A percentile compares a stretch with the other conserved stretches of the same genome.
These are phyloP conservation scores for Leucocoprinus birnbaumii DNA, from an alignment of 768 basidiomycete species.

Conservation along the genomic window DNA sequence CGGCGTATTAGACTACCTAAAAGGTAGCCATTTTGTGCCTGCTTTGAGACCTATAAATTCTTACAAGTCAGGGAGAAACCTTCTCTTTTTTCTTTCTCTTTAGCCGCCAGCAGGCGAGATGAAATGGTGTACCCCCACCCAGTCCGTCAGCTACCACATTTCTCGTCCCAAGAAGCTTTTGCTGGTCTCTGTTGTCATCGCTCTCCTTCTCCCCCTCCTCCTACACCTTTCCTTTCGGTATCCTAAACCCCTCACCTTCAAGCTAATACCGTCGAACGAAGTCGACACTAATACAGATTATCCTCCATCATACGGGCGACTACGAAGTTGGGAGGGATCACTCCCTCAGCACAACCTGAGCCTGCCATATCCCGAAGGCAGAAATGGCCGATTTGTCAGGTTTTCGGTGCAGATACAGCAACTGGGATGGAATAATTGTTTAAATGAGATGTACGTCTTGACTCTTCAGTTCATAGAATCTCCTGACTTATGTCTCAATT, in stretches of 20 bases:
- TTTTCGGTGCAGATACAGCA: constrained; percentile 39
- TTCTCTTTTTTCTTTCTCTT: too few species aligned
- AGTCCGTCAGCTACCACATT: not conserved
- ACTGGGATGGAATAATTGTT: constrained; percentile 50
- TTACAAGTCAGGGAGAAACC: too few species aligned
- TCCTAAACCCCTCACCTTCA: not conserved
- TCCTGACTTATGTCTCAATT: not conserved
- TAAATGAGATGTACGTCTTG: constrained; percentile 43
- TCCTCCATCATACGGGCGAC: constrained; percentile 33
- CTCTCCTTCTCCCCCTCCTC: not conserved
- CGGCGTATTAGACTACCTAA: too few species aligned
- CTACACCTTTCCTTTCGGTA: not conserved
- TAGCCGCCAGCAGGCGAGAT: too few species aligned
- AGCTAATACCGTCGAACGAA: not conserved
- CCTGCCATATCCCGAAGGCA: constrained; percentile 47
- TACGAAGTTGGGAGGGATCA: constrained; percentile 36
- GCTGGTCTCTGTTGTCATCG: not conserved
- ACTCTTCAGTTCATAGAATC: not conserved
- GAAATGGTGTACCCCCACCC: not conserved
- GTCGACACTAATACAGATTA: constrained; percentile 5
- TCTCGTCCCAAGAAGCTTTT: not conserved
- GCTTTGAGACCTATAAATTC: too few species aligned
- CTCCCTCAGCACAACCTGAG: constrained; percentile 49
- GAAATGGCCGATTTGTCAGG: constrained; percentile 42
- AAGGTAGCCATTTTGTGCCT: too few species aligned